A percentile compares a stretch with the other conserved stretches of the same genome.
phyloP scores from a whole-genome alignment of 2,329 filamentous ascomycete species.

The Pyrenochaeta sp. region DNA sequence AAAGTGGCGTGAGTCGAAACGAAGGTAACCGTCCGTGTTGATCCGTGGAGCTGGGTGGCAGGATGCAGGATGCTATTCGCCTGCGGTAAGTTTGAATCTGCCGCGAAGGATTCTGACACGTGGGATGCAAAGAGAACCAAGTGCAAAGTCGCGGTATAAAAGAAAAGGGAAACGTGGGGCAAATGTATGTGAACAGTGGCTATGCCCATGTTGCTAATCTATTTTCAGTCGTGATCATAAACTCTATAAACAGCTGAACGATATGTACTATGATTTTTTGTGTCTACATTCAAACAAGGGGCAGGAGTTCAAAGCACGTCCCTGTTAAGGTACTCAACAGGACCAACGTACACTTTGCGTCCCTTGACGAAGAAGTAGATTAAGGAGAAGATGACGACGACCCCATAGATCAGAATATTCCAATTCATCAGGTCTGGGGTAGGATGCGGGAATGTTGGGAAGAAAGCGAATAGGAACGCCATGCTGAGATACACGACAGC shows the following conservation, averaged over 20 bases:
- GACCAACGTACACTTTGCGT: slow-evolving; percentile 50
- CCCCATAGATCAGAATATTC: slow-evolving; percentile 57
- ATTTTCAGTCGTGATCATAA: background rate
- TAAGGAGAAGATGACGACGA: slow-evolving; percentile 54
- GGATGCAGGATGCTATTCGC: too few species aligned
- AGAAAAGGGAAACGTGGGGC: background rate
- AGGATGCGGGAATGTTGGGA: slow-evolving; percentile 46
- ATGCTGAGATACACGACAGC: slow-evolving; percentile 51
- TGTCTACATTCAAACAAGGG: background rate
- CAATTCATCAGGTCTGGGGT: slow-evolving; percentile 57
- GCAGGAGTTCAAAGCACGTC: slow-evolving; percentile 2
- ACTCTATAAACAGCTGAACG: background rate
- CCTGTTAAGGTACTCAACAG: slow-evolving; percentile 37
- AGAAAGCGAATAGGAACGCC: slow-evolving; percentile 56
- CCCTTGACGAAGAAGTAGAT: slow-evolving; percentile 55
- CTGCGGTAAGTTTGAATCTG: too few species aligned
- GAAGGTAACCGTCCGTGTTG: too few species aligned
- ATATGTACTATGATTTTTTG: background rate
- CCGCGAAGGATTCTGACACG: too few species aligned
- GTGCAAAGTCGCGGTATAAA: background rate
- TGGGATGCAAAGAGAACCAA: too few species aligned
- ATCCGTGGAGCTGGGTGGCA: too few species aligned
- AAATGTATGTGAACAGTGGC: background rate
- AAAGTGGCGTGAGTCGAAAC: background rate
- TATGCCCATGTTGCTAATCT: background rate